A percentile compares a stretch with the other conserved stretches of the same genome.
These are phyloP conservation scores for Linaria vulgaris DNA, from an alignment of 257 asterid genomes.

Conservation along the genomic window DNA sequence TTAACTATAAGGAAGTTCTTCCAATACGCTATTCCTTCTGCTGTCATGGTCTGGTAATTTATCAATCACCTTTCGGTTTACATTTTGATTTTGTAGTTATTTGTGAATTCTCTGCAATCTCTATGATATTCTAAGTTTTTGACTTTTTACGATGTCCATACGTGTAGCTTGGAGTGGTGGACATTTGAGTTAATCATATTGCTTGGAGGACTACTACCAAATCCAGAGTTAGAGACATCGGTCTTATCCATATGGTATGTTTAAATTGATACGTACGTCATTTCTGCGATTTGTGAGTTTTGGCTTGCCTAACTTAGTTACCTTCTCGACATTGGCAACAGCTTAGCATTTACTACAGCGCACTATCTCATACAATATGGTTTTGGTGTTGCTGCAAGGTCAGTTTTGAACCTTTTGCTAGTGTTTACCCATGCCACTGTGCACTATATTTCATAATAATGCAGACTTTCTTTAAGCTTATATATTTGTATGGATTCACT, in stretches of 20 bases:
- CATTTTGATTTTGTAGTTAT: background rate
- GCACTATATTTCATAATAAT: slow-evolving; percentile 15
- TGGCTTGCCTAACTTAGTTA: background rate
- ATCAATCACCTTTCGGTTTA: background rate
- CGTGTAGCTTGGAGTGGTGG: slow-evolving; percentile 61
- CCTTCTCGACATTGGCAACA: slow-evolving; percentile 29
- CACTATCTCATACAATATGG: slow-evolving; percentile 64
- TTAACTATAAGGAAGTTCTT: slow-evolving; percentile 37
- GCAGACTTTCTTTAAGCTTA: background rate
- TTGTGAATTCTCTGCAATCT: background rate
- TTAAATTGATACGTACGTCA: background rate
- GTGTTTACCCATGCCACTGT: too few species aligned
- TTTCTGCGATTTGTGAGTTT: background rate
- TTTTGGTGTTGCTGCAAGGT: slow-evolving; percentile 82
- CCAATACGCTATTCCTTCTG: slow-evolving; percentile 44
- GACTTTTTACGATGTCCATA: background rate
- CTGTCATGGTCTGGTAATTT: slow-evolving; percentile 44
- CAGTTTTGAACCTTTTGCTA: slow-evolving; percentile 8
- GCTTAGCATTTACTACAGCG: slow-evolving; percentile 52
- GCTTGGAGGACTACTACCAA: slow-evolving; percentile 41
- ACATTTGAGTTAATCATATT: slow-evolving; percentile 40
- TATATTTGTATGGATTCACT: background rate
- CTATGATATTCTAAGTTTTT: background rate
- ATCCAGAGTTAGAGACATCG: slow-evolving; percentile 46
- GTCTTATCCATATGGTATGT: slow-evolving; percentile 47